Base-by-base conservation (phyloP, 768 basidiomycete species). In the Tricholoma hemisulphureum region DNA sequence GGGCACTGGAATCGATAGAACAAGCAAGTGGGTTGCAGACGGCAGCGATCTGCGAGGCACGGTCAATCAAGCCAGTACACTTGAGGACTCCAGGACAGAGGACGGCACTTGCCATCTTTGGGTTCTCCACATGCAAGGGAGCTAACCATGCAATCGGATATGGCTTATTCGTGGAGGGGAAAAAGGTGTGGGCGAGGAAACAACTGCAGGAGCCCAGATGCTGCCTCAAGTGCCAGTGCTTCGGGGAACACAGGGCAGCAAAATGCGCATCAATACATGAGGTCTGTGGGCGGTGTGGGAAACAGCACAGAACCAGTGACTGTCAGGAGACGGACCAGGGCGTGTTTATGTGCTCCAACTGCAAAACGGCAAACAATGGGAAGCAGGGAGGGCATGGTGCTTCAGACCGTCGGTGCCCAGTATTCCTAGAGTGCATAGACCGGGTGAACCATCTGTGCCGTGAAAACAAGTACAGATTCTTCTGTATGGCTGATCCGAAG, bases 261-360 rank as follows among this genome's bases (percentile, higher is more conserved):
- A 54, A 56, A 13, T 71, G 68, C 53, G 51, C 29, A 14, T 18
- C 29, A 14, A 37, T 26, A 1, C 31, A 58, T 2, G 56, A 63
- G 2, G 46, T 41, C 1, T 65, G 66, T n/a, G 64, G 58, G 6
- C 6, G 56, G 0, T 67, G 63, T 21, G 60, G 26, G 6, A 55
- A 34, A 1, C 29, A 60, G 7, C 69, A 69, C 58, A 46, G 60
- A 1, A 71, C 68, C 0, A 10, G 24, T 4, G 46, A 55, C 14
- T 66, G 72, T 61, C 48, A 34, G 6, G 16, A 37, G 37, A 41
- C 43, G 2, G 32, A n/a, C 18, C 60, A 59, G 14, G 52, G 49
- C 3, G 48, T 32, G 14, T 35, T 39, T 0, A 53, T 32, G 1
- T 74, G 70, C 52, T 48, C 57, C 0, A 71, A 70, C 51, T 73